A percentile compares a stretch with the other conserved stretches of the same genome.
Conservation (phyloP, 2,329 filamentous ascomycete genomes). For the Plectosphaerella sp. region DNA sequence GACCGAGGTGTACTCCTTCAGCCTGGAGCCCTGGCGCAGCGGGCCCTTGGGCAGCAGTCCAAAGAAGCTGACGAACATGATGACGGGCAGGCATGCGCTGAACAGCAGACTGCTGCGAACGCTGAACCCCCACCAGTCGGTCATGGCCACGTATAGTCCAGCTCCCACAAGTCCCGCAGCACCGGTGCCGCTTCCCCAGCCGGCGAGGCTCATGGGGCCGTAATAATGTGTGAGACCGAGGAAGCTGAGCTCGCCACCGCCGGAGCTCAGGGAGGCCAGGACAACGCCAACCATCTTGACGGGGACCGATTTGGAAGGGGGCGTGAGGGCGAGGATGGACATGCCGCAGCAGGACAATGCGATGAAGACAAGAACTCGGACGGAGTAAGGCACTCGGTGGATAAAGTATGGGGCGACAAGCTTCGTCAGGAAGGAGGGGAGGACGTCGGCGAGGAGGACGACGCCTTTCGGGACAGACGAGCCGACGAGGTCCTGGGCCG, state of each 20-base stretch:
- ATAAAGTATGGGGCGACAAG: constrained; percentile 91
- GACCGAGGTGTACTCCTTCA: constrained; percentile 51
- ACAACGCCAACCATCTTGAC: constrained; percentile 80
- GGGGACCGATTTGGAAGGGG: constrained; percentile 58
- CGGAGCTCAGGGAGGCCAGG: constrained; percentile 79
- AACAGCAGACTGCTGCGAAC: constrained; percentile 71
- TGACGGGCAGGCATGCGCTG: constrained; percentile 71
- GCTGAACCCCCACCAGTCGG: constrained; percentile 71
- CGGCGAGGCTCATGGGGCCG: constrained; percentile 77
- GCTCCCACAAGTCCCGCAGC: constrained; percentile 84
- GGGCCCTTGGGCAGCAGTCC: constrained; percentile 66
- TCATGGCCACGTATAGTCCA: constrained; percentile 81
- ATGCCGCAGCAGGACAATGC: constrained; percentile 76
- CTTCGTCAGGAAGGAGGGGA: constrained; percentile 86
- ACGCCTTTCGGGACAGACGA: constrained; percentile 85
- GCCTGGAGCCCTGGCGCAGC: constrained; percentile 42
- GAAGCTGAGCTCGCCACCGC: constrained; percentile 86
- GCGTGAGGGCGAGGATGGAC: constrained; percentile 81
- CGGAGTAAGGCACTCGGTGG: constrained; percentile 74
- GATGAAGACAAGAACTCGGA: constrained; percentile 72
- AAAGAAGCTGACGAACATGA: constrained; percentile 89
- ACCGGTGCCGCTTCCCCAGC: constrained; percentile 90
- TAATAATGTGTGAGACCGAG: constrained; percentile 91
- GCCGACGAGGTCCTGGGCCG: constrained; percentile 92
- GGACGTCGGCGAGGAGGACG: constrained; percentile 87